Percentiles rank a stretch among this genome's conserved stretches.
Conservation (phyloP, 23 red algal species). For the Gracilaria caudata region DNA sequence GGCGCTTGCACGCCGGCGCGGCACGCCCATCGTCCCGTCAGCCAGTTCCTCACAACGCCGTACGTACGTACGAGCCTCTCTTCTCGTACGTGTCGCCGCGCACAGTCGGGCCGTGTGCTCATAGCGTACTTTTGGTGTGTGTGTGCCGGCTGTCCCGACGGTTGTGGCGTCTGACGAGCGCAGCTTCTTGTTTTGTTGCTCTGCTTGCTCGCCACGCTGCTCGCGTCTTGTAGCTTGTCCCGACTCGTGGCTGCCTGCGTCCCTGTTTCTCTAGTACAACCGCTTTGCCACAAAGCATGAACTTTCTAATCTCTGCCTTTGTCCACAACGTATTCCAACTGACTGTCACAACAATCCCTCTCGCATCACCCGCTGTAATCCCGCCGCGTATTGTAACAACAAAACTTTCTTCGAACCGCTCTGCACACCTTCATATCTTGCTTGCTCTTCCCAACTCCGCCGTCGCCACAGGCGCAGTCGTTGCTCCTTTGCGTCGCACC, state of each 20-base stretch:
- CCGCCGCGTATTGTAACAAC: neutral
- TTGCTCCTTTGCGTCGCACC: neutral
- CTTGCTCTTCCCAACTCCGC: neutral
- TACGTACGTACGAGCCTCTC: too few species aligned
- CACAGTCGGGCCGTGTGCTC: too few species aligned
- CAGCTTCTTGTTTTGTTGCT: neutral
- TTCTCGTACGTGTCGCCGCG: too few species aligned
- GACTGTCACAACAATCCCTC: constrained; percentile 29
- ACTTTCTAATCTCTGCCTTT: neutral
- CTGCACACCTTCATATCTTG: neutral
- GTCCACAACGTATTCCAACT: constrained; percentile 18
- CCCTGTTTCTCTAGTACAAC: neutral
- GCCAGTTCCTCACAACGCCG: too few species aligned
- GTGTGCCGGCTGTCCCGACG: too few species aligned
- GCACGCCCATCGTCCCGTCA: too few species aligned
- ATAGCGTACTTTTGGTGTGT: too few species aligned
- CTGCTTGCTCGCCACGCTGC: constrained; percentile 6
- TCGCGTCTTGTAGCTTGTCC: neutral
- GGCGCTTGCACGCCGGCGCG: too few species aligned
- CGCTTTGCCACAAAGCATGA: constrained; percentile 4
- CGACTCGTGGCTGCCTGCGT: neutral
- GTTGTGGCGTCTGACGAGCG: too few species aligned
- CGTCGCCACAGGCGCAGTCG: neutral
- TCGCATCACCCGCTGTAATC: neutral
- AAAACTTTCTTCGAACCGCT: neutral